phyloP scores from a whole-genome alignment of 129 eudicot species.

The Arctium lappa region DNA sequence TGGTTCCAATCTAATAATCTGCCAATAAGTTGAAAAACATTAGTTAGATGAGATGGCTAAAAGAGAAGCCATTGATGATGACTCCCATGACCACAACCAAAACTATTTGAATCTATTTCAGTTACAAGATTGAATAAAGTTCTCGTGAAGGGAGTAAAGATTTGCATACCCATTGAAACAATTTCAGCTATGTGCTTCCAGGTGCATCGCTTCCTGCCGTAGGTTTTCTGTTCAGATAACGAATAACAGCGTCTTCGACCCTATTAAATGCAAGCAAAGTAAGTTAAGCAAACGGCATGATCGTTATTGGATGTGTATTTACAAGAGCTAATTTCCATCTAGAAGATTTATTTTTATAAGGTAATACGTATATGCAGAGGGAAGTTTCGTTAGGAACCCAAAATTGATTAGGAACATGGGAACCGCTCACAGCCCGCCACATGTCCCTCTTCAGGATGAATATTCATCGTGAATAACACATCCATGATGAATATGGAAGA shows the following conservation, averaged over 20 bases:
- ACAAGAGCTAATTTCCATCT: not conserved
- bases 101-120: constrained; percentile 13
- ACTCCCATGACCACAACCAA: not conserved
- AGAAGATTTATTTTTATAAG: not conserved
- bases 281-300: not conserved
- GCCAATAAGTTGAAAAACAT: not conserved
- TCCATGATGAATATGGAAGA: too few species aligned
- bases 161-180: constrained; percentile 12
- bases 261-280: constrained; percentile 31
- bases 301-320: not conserved
- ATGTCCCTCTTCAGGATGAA: too few species aligned
- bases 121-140: not conserved
- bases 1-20: not conserved
- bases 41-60: not conserved
- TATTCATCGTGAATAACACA: too few species aligned
- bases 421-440: too few species aligned
- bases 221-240: constrained; percentile 77
- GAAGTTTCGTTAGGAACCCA: too few species aligned
- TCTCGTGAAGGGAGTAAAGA: not conserved
- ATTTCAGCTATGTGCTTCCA: constrained; percentile 45
- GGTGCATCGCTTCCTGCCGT: constrained; percentile 51
- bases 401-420: too few species aligned
- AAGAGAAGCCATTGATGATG: not conserved
- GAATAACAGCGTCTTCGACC: constrained; percentile 92
- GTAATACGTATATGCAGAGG: not conserved